Evolutionary conservation across 352 stramenopile species (phyloP).

Genomic region (Phytophthora pinifolia): DNA sequence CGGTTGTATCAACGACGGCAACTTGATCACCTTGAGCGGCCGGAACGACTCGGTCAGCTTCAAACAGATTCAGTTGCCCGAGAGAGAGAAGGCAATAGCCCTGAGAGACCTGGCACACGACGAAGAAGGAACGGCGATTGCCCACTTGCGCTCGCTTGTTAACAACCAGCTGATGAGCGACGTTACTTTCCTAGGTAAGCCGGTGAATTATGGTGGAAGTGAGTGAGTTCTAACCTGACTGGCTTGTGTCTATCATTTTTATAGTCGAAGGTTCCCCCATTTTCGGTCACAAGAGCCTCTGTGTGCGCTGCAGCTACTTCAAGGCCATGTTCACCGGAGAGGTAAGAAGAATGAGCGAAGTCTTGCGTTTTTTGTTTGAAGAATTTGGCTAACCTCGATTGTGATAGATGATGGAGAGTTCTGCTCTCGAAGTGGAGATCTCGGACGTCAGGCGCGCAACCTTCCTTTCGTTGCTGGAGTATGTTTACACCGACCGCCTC

Average conservation of each 20-base stretch:
- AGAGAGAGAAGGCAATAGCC: slow-evolving; percentile 55
- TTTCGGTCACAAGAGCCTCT: slow-evolving; percentile 90
- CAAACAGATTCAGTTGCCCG: slow-evolving; percentile 87
- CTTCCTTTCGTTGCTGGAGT: slow-evolving; percentile 94
- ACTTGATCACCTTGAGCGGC: slow-evolving; percentile 92
- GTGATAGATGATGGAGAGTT: slow-evolving; percentile 89
- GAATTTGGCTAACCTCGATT: not conserved
- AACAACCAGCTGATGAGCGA: slow-evolving; percentile 87
- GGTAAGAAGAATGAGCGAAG: slow-evolving; percentile 26
- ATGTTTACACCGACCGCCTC: slow-evolving; percentile 95
- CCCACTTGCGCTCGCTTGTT: slow-evolving; percentile 68
- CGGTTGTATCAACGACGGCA: slow-evolving; percentile 89
- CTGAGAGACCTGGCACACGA: slow-evolving; percentile 25
- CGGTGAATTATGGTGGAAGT: not conserved
- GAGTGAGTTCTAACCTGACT: not conserved
- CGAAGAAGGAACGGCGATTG: slow-evolving; percentile 62
- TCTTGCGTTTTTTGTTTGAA: not conserved
- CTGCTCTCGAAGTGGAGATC: slow-evolving; percentile 87
- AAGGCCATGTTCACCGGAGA: slow-evolving; percentile 85
- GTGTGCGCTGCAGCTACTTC: slow-evolving; percentile 94
- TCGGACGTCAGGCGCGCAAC: slow-evolving; percentile 88
- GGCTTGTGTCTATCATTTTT: not conserved
- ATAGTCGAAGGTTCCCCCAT: slow-evolving; percentile 82
- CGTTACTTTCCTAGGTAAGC: slow-evolving; percentile 78
- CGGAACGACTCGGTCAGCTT: slow-evolving; percentile 95